Evolutionary conservation across 2,329 filamentous ascomycete genomes (phyloP).

Genomic region (Ilyonectria robusta): DNA sequence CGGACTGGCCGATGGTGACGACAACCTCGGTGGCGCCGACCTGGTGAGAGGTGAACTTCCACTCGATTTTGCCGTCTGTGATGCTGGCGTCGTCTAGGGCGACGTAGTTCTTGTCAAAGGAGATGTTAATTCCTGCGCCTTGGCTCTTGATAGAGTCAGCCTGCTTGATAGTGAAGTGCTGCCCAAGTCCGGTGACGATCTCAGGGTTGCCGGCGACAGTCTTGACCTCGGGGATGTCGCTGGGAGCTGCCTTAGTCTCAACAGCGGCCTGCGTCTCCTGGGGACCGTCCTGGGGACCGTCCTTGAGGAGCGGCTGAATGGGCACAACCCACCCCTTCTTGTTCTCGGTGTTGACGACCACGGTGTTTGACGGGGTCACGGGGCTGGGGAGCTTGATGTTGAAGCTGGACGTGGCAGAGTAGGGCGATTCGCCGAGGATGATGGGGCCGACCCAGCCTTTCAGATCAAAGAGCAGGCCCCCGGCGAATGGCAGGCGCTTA

Average conservation of each 20-base stretch:
- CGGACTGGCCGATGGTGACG: slow-evolving; percentile 53
- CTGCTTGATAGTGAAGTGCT: slow-evolving; percentile 25
- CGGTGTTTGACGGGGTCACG: slow-evolving; percentile 24
- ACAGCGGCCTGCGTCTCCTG: slow-evolving; percentile 1
- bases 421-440: slow-evolving; percentile 11
- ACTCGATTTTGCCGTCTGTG: slow-evolving; percentile 23
- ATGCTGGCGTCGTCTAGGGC: slow-evolving; percentile 22
- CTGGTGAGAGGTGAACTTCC: slow-evolving; percentile 17
- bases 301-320: slow-evolving; percentile 19
- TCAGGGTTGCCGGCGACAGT: slow-evolving; percentile 6
- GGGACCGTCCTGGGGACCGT: background rate
- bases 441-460: slow-evolving; percentile 27
- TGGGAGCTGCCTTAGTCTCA: background rate
- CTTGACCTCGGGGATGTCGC: slow-evolving; percentile 23
- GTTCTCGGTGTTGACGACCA: slow-evolving; percentile 30
- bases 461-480: slow-evolving; percentile 31
- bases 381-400: slow-evolving; percentile 25
- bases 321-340: slow-evolving; percentile 29
- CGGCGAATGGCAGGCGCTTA: slow-evolving; percentile 23
- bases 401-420: slow-evolving; percentile 20
- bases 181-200: background rate
- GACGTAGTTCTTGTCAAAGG: slow-evolving; percentile 21
- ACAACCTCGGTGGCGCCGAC: slow-evolving; percentile 27
- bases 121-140: slow-evolving; percentile 20
- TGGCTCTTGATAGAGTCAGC: slow-evolving; percentile 24